These are phyloP conservation scores for Penicillium fimorum DNA, from an alignment of 495 filamentous ascomycete species.

Conservation along the genomic window DNA sequence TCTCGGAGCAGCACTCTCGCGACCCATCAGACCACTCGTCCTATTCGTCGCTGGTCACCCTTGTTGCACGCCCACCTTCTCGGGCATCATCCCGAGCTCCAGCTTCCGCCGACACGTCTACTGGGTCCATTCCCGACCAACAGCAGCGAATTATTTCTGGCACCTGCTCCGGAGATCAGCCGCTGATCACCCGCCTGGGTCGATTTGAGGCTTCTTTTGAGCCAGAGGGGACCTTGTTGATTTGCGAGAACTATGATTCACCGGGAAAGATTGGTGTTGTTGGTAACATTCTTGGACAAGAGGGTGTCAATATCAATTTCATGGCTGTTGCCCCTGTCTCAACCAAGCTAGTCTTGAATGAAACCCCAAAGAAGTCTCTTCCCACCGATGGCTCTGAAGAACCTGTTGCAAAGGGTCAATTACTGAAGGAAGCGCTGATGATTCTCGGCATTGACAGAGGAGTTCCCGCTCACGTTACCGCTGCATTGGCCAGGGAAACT, in stretches of 20 bases:
- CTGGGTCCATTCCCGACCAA: background rate
- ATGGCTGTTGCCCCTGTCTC: conserved; percentile 63
- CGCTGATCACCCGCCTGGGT: conserved; percentile 64
- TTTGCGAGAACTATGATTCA: conserved; percentile 69
- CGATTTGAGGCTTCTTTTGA: conserved; percentile 63
- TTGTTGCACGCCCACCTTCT: conserved; percentile 43
- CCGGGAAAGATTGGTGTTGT: conserved; percentile 74
- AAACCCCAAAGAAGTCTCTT: conserved; percentile 12
- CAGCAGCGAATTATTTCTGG: conserved; percentile 62
- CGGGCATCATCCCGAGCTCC: conserved; percentile 23
- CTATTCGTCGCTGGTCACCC: conserved; percentile 62
- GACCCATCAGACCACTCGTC: conserved; percentile 45
- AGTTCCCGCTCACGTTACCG: conserved; percentile 54
- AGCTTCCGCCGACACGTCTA: conserved; percentile 3
- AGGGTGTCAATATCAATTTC: conserved; percentile 66
- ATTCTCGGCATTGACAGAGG: conserved; percentile 63
- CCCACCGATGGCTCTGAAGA: conserved; percentile 2
- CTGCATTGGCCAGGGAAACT: conserved; percentile 51
- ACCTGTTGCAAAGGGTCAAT: background rate
- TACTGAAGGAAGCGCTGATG: conserved; percentile 64
- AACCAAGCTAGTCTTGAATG: conserved; percentile 14
- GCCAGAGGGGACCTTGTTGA: conserved; percentile 61
- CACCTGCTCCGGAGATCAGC: conserved; percentile 55
- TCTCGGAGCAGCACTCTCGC: conserved; percentile 61
- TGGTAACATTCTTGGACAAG: conserved; percentile 57